Conservation (phyloP, 2,329 filamentous ascomycete species). For the Pseudocercospora ulei region DNA sequence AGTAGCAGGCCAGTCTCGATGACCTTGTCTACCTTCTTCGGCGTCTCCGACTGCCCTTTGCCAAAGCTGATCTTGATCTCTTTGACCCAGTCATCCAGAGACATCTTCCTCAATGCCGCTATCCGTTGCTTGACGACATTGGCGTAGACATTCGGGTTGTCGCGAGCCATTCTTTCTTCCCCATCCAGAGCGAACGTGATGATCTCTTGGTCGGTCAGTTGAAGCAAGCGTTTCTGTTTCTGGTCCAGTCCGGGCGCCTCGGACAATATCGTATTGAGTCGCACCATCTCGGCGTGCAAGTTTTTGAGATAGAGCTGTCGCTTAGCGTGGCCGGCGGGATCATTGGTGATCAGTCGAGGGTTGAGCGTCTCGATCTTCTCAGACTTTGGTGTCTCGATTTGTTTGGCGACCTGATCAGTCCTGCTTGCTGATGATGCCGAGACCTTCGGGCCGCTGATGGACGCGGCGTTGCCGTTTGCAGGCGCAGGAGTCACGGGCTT, state of each 20-base stretch:
- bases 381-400: conserved; percentile 4
- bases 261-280: conserved; percentile 49
- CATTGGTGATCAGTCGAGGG: conserved; percentile 53
- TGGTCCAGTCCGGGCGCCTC: conserved; percentile 16
- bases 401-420: conserved; percentile 3
- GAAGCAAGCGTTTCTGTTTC: conserved; percentile 44
- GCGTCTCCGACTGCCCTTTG: conserved; percentile 24
- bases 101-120: conserved; percentile 66
- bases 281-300: conserved; percentile 55
- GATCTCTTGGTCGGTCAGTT: conserved; percentile 56
- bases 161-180: conserved; percentile 63
- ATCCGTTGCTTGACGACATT: conserved; percentile 79
- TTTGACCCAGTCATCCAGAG: conserved; percentile 56
- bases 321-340: conserved; percentile 36
- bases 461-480: conserved; percentile 10
- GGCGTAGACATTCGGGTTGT: conserved; percentile 61
- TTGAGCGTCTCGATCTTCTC: conserved; percentile 44
- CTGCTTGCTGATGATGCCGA: conserved; percentile 17
- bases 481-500: conserved; percentile 24
- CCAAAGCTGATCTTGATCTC: conserved; percentile 24
- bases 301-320: conserved; percentile 44
- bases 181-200: conserved; percentile 62
- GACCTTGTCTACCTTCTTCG: conserved; percentile 29
- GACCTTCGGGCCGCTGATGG: conserved; percentile 4
- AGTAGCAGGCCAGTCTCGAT: conserved; percentile 61